Evolutionary conservation across 2,329 filamentous ascomycete genomes (phyloP).

Genomic region (Coniochaeta prunicola): DNA sequence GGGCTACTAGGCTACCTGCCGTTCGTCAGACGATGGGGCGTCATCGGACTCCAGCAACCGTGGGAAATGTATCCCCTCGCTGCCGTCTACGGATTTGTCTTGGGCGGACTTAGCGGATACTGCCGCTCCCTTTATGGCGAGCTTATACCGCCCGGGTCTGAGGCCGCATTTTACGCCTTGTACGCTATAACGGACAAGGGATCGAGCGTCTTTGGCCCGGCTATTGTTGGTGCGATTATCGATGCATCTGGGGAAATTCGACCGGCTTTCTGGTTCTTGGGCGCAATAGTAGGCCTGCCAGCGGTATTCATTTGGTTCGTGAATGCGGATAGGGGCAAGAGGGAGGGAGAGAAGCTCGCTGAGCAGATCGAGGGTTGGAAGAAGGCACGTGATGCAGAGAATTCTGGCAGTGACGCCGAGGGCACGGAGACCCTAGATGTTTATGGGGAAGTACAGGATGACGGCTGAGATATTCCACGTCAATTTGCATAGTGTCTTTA

Average conservation of each 20-base stretch:
- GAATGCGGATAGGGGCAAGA: conserved; percentile 71
- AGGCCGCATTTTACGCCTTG: conserved; percentile 92
- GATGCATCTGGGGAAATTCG: conserved; percentile 75
- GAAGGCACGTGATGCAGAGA: conserved; percentile 4
- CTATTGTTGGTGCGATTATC: conserved; percentile 88
- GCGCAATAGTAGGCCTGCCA: conserved; percentile 74
- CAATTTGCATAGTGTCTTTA: not conserved
- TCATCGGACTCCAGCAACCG: conserved; percentile 79
- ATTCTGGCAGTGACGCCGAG: conserved; percentile 20
- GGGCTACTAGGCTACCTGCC: conserved; percentile 84
- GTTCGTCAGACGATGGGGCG: conserved; percentile 64
- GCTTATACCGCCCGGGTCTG: conserved; percentile 86
- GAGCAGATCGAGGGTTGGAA: conserved; percentile 49
- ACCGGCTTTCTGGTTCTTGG: conserved; percentile 88
- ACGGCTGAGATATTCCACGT: not conserved
- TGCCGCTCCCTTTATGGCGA: conserved; percentile 90
- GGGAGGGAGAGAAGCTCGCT: conserved; percentile 59
- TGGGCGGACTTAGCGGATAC: conserved; percentile 88
- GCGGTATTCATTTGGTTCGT: conserved; percentile 80
- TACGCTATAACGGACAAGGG: conserved; percentile 98
- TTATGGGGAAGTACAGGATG: conserved; percentile 1
- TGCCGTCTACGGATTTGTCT: conserved; percentile 84
- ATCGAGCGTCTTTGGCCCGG: conserved; percentile 85
- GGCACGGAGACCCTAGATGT: conserved; percentile 23
- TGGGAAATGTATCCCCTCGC: conserved; percentile 97